phyloP scores from a whole-genome alignment of 1,139 yeast genomes.

The Yamadazyma sp. region DNA sequence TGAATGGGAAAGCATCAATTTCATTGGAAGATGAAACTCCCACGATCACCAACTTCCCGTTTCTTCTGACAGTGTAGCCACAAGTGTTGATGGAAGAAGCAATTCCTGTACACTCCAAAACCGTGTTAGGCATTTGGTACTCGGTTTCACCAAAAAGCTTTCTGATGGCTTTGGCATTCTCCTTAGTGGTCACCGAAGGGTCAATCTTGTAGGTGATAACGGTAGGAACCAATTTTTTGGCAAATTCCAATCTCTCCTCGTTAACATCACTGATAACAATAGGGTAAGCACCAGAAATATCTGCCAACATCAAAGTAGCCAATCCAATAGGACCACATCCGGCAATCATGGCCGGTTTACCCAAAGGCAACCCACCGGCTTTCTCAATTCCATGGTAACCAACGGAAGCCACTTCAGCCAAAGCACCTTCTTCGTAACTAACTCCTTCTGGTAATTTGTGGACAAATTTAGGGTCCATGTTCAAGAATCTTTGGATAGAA shows the following conservation, averaged over 20 bases:
- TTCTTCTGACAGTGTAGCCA: constrained; percentile 29
- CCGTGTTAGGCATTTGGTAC: constrained; percentile 48
- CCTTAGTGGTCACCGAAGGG: constrained; percentile 29
- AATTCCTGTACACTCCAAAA: constrained; percentile 35
- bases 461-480: constrained; percentile 17
- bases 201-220: constrained; percentile 52
- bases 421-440: constrained; percentile 32
- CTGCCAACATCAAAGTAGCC: constrained; percentile 72
- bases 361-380: constrained; percentile 58
- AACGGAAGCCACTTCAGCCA: constrained; percentile 33
- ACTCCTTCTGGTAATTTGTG: constrained; percentile 28
- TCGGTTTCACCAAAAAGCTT: constrained; percentile 41
- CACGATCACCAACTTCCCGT: constrained; percentile 17
- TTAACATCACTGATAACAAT: constrained; percentile 65
- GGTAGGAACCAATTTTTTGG: constrained; percentile 54
- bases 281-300: constrained; percentile 77
- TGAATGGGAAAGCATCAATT: constrained; percentile 64
- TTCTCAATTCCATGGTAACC: constrained; percentile 29
- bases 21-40: constrained; percentile 65
- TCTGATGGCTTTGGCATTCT: constrained; percentile 30
- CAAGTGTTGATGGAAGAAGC: constrained; percentile 73
- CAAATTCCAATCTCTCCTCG: constrained; percentile 59
- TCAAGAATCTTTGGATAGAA: constrained; percentile 19
- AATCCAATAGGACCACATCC: constrained; percentile 98
- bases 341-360: constrained; percentile 73